A percentile compares a stretch with the other conserved stretches of the same genome.
These are phyloP conservation scores for Chaetomium sp. DNA, from an alignment of 2,329 filamentous ascomycete species.

Conservation along the genomic window DNA sequence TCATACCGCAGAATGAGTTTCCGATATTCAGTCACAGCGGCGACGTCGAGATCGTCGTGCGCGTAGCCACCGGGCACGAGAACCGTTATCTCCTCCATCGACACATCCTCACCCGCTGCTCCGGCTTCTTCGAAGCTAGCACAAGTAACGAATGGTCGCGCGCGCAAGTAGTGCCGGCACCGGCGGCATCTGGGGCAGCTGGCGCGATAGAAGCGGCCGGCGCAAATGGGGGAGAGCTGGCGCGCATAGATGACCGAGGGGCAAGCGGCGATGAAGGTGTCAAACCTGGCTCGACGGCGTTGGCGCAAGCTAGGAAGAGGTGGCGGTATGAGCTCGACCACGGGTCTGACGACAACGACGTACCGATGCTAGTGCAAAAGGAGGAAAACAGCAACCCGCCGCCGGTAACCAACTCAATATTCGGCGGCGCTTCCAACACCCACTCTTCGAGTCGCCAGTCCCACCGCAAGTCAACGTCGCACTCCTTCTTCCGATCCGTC, in stretches of 20 bases:
- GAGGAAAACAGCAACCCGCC: conserved; percentile 47
- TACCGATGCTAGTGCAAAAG: conserved; percentile 86
- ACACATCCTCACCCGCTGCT: conserved; percentile 85
- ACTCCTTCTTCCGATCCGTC: conserved; percentile 82
- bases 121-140: conserved; percentile 89
- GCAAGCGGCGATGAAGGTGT: conserved; percentile 43
- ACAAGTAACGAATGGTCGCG: conserved; percentile 77
- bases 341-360: conserved; percentile 70
- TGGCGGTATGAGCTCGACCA: conserved; percentile 91
- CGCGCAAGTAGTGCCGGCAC: conserved; percentile 40
- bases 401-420: conserved; percentile 51
- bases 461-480: conserved; percentile 40
- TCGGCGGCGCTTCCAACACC: conserved; percentile 59
- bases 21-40: conserved; percentile 87
- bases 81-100: conserved; percentile 85
- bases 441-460: conserved; percentile 26
- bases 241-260: conserved; percentile 55
- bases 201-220: conserved; percentile 33
- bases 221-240: conserved; percentile 47
- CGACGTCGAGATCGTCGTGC: conserved; percentile 87
- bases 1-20: conserved; percentile 83
- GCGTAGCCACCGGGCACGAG: conserved; percentile 65
- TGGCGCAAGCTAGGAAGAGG: conserved; percentile 55
- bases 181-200: conserved; percentile 40
- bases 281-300: conserved; percentile 42